A percentile compares a stretch with the other conserved stretches of the same genome.
phyloP scores from a whole-genome alignment of 805 yeast species.

The Torulaspora quercuum region DNA sequence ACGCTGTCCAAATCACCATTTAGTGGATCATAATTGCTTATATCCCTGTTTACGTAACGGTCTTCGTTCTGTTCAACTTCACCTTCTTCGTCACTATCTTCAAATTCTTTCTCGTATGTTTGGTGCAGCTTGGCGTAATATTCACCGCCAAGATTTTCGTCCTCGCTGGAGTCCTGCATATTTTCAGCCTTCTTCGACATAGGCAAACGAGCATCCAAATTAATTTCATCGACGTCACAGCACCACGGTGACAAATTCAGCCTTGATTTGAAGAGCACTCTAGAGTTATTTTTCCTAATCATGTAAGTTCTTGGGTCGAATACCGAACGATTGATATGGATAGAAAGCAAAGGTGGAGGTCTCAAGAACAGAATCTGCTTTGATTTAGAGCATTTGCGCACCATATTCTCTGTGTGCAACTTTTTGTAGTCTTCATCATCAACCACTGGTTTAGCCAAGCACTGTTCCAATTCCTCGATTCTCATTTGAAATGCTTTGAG shows the following conservation, averaged over 20 bases:
- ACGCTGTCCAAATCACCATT: conserved; percentile 24
- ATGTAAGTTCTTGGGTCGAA: conserved; percentile 83
- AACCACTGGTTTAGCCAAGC: conserved; percentile 63
- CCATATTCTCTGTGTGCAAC: conserved; percentile 70
- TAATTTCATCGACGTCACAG: conserved; percentile 64
- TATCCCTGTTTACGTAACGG: conserved; percentile 17
- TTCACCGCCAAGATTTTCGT: conserved; percentile 32
- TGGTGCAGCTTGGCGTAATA: conserved; percentile 34
- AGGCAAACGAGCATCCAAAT: conserved; percentile 73
- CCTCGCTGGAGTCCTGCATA: conserved; percentile 30
- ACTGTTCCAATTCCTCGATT: conserved; percentile 47
- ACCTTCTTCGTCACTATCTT: conserved; percentile 34
- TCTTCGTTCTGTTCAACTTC: conserved; percentile 14
- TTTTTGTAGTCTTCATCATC: conserved; percentile 74
- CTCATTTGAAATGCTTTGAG: conserved; percentile 42
- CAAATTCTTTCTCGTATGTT: conserved; percentile 34
- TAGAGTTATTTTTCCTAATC: conserved; percentile 79
- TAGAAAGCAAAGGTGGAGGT: conserved; percentile 77
- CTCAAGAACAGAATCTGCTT: conserved; percentile 77
- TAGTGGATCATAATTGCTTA: conserved; percentile 32
- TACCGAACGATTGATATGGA: conserved; percentile 90
- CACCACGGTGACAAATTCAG: conserved; percentile 68
- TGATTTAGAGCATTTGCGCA: conserved; percentile 71
- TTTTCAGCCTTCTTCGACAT: conserved; percentile 62
- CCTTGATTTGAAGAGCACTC: conserved; percentile 69